Percentiles rank a stretch among this genome's conserved stretches.
phyloP scores from a whole-genome alignment of 371 early-diverging fungal species.

The Amoeboradix gromovi region DNA sequence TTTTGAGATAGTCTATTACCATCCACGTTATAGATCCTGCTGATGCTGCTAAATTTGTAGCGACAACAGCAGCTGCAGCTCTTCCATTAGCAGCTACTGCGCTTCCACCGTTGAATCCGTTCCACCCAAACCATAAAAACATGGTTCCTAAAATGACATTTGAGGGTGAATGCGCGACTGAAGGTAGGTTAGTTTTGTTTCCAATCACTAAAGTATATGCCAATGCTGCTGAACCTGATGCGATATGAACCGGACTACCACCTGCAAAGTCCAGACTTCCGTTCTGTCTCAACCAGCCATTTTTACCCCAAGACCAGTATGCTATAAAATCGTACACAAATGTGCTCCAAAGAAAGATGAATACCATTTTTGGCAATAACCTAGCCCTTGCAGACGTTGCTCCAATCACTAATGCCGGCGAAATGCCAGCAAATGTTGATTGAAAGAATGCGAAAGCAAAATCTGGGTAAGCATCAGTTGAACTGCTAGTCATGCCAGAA shows the following conservation, averaged over 20 bases:
- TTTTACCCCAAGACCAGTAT: slow-evolving; percentile 1
- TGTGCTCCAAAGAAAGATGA: slow-evolving; percentile 70
- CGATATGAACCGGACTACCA: slow-evolving; percentile 3
- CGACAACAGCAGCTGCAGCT: slow-evolving; percentile 4
- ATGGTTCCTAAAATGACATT: slow-evolving; percentile 4
- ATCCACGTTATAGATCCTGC: slow-evolving; percentile 5
- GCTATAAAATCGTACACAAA: slow-evolving; percentile 30
- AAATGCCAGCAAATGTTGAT: slow-evolving; percentile 45
- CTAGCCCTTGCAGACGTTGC: slow-evolving; percentile 62
- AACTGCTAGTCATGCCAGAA: slow-evolving; percentile 20
- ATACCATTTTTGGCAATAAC: slow-evolving; percentile 48
- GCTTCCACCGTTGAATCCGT: slow-evolving; percentile 5
- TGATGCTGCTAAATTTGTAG: slow-evolving; percentile 4
- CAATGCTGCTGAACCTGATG: slow-evolving; percentile 1
- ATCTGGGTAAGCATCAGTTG: slow-evolving; percentile 28
- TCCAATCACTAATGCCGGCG: slow-evolving; percentile 67
- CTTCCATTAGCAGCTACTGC: slow-evolving; percentile 4
- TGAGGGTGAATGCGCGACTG: background rate
- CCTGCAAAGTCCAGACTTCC: slow-evolving; percentile 2
- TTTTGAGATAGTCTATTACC: slow-evolving; percentile 1
- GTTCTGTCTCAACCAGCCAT: slow-evolving; percentile 1
- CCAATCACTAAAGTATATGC: background rate
- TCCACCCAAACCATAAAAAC: slow-evolving; percentile 7
- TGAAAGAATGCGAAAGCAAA: slow-evolving; percentile 41
- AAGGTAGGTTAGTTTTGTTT: background rate